phyloP scores from a whole-genome alignment of 2,329 filamentous ascomycete genomes.

The Fusarium heterosporum region DNA sequence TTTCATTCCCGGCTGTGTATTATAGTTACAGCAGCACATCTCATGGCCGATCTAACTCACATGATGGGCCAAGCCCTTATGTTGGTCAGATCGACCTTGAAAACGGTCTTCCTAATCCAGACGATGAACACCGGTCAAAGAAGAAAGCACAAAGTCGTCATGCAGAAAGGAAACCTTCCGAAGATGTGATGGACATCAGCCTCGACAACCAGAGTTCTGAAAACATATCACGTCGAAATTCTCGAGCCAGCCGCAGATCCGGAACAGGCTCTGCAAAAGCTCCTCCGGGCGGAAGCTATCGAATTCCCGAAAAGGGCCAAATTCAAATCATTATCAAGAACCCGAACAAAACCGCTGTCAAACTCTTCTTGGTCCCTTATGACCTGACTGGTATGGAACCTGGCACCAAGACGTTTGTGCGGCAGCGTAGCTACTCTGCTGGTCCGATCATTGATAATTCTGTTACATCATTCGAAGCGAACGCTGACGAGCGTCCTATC shows the following conservation, averaged over 20 bases:
- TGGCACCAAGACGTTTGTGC: slow-evolving; percentile 94
- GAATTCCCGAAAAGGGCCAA: slow-evolving; percentile 93
- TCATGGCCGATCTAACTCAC: slow-evolving; percentile 70
- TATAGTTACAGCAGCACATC: slow-evolving; percentile 86
- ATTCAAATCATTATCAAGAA: slow-evolving; percentile 98
- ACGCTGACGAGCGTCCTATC: slow-evolving; percentile 69
- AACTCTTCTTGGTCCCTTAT: slow-evolving; percentile 93
- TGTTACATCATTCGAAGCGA: slow-evolving; percentile 49
- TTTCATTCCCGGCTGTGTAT: slow-evolving; percentile 94
- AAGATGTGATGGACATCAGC: slow-evolving; percentile 42
- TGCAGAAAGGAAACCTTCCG: slow-evolving; percentile 51
- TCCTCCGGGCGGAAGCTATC: slow-evolving; percentile 88
- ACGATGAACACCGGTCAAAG: slow-evolving; percentile 60
- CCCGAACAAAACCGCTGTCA: slow-evolving; percentile 97
- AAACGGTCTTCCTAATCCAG: slow-evolving; percentile 72
- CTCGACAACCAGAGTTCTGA: slow-evolving; percentile 35
- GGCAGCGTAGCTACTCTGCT: slow-evolving; percentile 91
- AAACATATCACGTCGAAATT: slow-evolving; percentile 48
- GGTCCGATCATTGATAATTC: slow-evolving; percentile 82
- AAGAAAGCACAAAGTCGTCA: slow-evolving; percentile 62
- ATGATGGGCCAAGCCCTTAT: slow-evolving; percentile 94
- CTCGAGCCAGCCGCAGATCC: slow-evolving; percentile 65
- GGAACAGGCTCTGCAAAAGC: slow-evolving; percentile 63
- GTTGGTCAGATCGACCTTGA: slow-evolving; percentile 94
- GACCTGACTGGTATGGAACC: slow-evolving; percentile 92